Percentiles rank a stretch among this genome's conserved stretches.
Conservation (phyloP, 768 basidiomycete species). For the Naganishia vishniacii region DNA sequence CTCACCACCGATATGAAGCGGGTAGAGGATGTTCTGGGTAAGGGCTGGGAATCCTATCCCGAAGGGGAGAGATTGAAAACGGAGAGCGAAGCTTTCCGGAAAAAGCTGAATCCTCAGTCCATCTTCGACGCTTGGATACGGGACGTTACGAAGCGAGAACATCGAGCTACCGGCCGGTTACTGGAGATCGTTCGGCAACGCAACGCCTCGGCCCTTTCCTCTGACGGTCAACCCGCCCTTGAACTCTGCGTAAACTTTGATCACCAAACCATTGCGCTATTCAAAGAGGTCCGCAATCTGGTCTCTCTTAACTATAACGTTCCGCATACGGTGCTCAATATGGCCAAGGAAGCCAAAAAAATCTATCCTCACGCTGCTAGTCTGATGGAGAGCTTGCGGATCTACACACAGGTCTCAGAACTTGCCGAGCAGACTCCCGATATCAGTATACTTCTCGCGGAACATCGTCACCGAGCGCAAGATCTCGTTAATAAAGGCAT, state of each 20-base stretch:
- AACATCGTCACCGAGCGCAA: conserved; percentile 87
- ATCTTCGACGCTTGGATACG: conserved; percentile 95
- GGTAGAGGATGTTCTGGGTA: conserved; percentile 92
- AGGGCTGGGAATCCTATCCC: conserved; percentile 98
- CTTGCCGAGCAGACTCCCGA: conserved; percentile 83
- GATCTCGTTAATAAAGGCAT: conserved; percentile 93
- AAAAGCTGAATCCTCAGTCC: conserved; percentile 88
- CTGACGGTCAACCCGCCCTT: conserved; percentile 56
- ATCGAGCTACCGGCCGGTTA: conserved; percentile 68
- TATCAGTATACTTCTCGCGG: conserved; percentile 89
- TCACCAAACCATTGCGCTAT: conserved; percentile 84
- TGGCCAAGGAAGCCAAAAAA: conserved; percentile 97
- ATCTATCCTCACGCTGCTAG: conserved; percentile 94
- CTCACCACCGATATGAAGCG: conserved; percentile 96
- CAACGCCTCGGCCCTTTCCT: conserved; percentile 29
- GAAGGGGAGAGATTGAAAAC: conserved; percentile 95
- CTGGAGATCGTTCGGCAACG: conserved; percentile 67
- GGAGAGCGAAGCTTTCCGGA: conserved; percentile 83
- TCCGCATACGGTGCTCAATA: conserved; percentile 86
- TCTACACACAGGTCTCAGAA: conserved; percentile 90
- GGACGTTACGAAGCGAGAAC: conserved; percentile 87
- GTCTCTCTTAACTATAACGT: conserved; percentile 95
- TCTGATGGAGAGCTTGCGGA: conserved; percentile 94
- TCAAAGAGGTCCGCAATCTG: conserved; percentile 95
- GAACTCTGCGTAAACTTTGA: conserved; percentile 94